Base-by-base conservation (phyloP, 2,329 filamentous ascomycete genomes). In the Aureobasidium sp. region DNA sequence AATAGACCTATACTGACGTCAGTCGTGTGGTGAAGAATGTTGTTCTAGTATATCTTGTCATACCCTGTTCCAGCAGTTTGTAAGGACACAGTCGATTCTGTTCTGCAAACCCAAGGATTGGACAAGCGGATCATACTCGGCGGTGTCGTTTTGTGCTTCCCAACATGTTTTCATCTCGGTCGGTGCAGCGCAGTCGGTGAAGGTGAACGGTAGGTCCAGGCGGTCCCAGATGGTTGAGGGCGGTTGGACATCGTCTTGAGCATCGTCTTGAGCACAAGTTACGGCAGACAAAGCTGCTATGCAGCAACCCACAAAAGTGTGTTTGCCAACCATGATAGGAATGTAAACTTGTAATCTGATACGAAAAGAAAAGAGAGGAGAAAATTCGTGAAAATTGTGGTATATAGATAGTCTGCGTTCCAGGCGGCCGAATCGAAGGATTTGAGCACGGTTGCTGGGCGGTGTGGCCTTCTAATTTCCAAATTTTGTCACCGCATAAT, bases 51-150 rank as follows among this genome's bases (percentile, higher is more conserved):
- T n/a, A n/a, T n/a, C n/a, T n/a, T n/a, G n/a, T n/a, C n/a, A n/a
- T 59, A 59, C 55, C 55, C 44, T 59, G 16, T 59, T 59, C 55
- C 55, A 59, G 44, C 55, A 59, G 27, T 49, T 59, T 25, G 55
- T 59, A 13, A 59, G 44, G 1, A 36, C 34, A 13, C 55, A 59
- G 16, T 49, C 8, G 6, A 59, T 37, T n/a, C 44, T 48, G 11
- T 48, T 21, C 15, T 49, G 21, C 34, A 49, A 1, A 27, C 32
- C 42, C 1, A 10, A 25, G 25, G 7, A 5, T 2, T 10, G 2
- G 25, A 49, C 27, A 16, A n/a, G 3, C n/a, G n/a, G n/a, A n/a
- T n/a, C n/a, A 34, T 37, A 42, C 30, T 45, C 25, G 10, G 2
- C 21, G 9, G 34, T 44, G 29, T n/a, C 25, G 34, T 59, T 59